These are phyloP conservation scores for Mrakia blollopis DNA, from an alignment of 768 basidiomycete species.

Conservation along the genomic window DNA sequence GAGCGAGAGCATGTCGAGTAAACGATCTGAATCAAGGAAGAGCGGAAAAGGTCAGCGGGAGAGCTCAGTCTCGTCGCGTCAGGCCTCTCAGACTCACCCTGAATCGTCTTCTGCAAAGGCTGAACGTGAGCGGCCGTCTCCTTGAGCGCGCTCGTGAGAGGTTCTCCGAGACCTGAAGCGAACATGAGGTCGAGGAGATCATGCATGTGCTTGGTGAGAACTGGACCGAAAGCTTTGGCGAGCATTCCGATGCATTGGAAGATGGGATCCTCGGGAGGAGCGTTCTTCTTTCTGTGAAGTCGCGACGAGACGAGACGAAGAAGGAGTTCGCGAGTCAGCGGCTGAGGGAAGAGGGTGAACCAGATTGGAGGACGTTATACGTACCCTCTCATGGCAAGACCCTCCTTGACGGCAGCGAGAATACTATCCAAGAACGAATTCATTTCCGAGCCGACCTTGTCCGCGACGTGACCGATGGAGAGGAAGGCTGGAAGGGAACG, in stretches of 20 bases:
- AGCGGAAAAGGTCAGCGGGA: not conserved
- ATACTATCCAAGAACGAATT: conserved; percentile 89
- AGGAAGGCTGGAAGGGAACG: conserved; percentile 64
- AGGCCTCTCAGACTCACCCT: conserved; percentile 54
- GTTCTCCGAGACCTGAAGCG: conserved; percentile 83
- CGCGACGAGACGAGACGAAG: not conserved
- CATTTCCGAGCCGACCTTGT: conserved; percentile 88
- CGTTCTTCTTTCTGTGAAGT: conserved; percentile 62
- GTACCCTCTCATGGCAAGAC: conserved; percentile 81
- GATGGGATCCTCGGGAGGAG: conserved; percentile 87
- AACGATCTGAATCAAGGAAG: conserved; percentile 59
- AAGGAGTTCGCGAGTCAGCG: not conserved
- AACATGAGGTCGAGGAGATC: conserved; percentile 97
- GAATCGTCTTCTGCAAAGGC: conserved; percentile 83
- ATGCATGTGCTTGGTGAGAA: conserved; percentile 88
- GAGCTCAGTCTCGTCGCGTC: too few relatives aligned
- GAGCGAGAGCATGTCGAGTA: conserved; percentile 75
- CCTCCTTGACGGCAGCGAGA: conserved; percentile 80
- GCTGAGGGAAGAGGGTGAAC: not conserved
- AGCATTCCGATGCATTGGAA: conserved; percentile 98
- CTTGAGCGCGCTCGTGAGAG: conserved; percentile 73
- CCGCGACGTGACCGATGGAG: conserved; percentile 91
- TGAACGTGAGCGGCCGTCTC: conserved; percentile 79
- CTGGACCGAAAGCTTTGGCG: conserved; percentile 88
- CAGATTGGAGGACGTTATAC: conserved; percentile 36